A percentile compares a stretch with the other conserved stretches of the same genome.
Conservation (phyloP, 2,329 filamentous ascomycete genomes). For the Fusarium humuli region DNA sequence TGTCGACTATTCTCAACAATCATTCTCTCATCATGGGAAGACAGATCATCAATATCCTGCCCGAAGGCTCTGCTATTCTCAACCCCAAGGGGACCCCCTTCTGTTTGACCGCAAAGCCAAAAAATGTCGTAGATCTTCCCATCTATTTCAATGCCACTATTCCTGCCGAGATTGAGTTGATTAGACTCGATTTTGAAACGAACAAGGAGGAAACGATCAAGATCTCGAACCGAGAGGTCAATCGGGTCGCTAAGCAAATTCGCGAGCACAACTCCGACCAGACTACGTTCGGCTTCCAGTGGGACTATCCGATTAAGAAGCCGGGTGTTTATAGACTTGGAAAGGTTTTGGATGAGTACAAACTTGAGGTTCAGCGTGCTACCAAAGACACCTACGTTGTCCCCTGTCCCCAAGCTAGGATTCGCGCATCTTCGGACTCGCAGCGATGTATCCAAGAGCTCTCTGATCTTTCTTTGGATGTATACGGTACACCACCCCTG, state of each 20-base stretch:
- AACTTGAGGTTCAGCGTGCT: constrained; percentile 86
- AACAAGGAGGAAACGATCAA: constrained; percentile 83
- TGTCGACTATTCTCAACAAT: constrained; percentile 88
- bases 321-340: constrained; percentile 87
- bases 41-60: constrained; percentile 97
- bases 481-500: constrained; percentile 88
- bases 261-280: constrained; percentile 74
- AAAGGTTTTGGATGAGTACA: constrained; percentile 91
- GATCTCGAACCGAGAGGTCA: constrained; percentile 79
- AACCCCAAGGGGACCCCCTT: constrained; percentile 86
- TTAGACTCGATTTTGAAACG: constrained; percentile 86
- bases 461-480: constrained; percentile 84
- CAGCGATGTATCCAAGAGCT: constrained; percentile 88
- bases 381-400: constrained; percentile 86
- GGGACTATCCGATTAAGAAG: constrained; percentile 83
- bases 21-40: constrained; percentile 93
- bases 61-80: constrained; percentile 91
- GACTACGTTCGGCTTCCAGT: constrained; percentile 69
- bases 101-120: constrained; percentile 76
- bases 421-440: constrained; percentile 69
- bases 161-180: constrained; percentile 88
- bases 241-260: constrained; percentile 76
- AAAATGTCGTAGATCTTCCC: constrained; percentile 74
- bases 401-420: constrained; percentile 81
- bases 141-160: constrained; percentile 94